Evolutionary conservation across 2,329 filamentous ascomycete species (phyloP), one percentile per base, ranked within the genome.

Genomic region (Stachybotrys chartarum): DNA sequence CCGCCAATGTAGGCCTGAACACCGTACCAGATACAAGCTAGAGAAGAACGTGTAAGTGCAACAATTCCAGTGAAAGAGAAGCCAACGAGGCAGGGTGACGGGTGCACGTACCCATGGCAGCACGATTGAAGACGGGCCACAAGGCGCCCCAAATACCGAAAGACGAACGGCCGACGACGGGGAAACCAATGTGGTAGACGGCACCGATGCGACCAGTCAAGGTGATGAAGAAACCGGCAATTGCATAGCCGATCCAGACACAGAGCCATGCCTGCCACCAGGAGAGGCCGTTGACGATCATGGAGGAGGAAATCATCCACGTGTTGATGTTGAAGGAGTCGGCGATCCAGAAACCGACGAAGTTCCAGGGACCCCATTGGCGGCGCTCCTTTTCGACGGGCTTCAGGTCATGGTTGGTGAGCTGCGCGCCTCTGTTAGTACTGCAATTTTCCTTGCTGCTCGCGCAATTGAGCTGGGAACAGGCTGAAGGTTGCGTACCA

Each of bases 211-310:
- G 85, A 60, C 90, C 91, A 6, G 89, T 95, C 60, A 86, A 59
- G 64, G 84, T 87, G 60, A 95, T 80, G 71, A 96, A 95, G 66
- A 74, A 75, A 35, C 79, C 90, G 0, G 91, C 84, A 60, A 96
- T 85, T 45, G 84, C 78, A 67, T 96, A 96, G 54, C 92, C 91
- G 31, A 92, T 74, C 86, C 91, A 93, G 48, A 96, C 89, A 66
- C 88, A 91, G n/a, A 91, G 74, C 86, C 88, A 91, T 14, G 89
- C 87, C 73, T 96, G 90, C 91, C 91, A 96, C 91, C 91, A 96
- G 7, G 89, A 90, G 24, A 95, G 77, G 12, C 90, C 90, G 51
- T 75, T 77, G 1, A 87, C 81, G 39, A 95, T 90, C 82, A 91
- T 91, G 44, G 88, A 85, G 1, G 88, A 90, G 0, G 89, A 88